phyloP scores from a whole-genome alignment of 345 rosid genomes.

The Euphorbia pulcherrima region DNA sequence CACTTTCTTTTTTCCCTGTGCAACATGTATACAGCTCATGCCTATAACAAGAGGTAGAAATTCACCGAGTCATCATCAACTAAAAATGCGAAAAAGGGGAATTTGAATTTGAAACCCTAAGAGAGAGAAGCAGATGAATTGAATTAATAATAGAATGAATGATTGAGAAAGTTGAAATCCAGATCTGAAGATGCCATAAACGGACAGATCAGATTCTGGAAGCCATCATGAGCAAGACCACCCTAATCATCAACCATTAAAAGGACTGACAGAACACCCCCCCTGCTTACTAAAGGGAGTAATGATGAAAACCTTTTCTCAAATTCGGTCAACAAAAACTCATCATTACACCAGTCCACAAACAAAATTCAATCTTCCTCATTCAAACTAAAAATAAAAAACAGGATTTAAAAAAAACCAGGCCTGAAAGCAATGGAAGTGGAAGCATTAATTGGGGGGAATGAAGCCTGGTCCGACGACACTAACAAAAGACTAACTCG shows the following conservation, averaged over 20 bases:
- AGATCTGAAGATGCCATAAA: conserved; percentile 43
- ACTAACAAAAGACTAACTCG: conserved; percentile 26
- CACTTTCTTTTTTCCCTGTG: conserved; percentile 12
- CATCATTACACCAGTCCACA: conserved; percentile 26
- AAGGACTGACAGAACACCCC: conserved; percentile 26
- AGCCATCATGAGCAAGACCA: conserved; percentile 36
- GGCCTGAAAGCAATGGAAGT: conserved; percentile 12
- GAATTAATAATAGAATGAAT: conserved; percentile 8
- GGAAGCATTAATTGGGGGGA: conserved; percentile 82
- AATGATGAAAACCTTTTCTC: conserved; percentile 48
- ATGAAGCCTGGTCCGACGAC: conserved; percentile 99
- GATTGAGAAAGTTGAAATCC: conserved; percentile 20
- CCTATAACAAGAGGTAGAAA: conserved; percentile 1
- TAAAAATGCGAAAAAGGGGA: too few species aligned
- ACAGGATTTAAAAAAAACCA: conserved; percentile 7
- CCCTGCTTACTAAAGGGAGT: conserved; percentile 35
- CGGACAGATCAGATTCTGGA: conserved; percentile 45
- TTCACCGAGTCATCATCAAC: too few species aligned
- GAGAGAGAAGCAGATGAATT: conserved; percentile 1
- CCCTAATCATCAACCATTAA: conserved; percentile 23
- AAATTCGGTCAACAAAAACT: conserved; percentile 18
- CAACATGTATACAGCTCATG: conserved; percentile 12
- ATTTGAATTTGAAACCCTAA: conserved; percentile 35
- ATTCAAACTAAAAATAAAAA: conserved; percentile 12
- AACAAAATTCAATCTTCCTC: background rate